phyloP scores from a whole-genome alignment of 225 moss, liverwort and hornwort species.

The Bryoerythrophyllum caledonicum region DNA sequence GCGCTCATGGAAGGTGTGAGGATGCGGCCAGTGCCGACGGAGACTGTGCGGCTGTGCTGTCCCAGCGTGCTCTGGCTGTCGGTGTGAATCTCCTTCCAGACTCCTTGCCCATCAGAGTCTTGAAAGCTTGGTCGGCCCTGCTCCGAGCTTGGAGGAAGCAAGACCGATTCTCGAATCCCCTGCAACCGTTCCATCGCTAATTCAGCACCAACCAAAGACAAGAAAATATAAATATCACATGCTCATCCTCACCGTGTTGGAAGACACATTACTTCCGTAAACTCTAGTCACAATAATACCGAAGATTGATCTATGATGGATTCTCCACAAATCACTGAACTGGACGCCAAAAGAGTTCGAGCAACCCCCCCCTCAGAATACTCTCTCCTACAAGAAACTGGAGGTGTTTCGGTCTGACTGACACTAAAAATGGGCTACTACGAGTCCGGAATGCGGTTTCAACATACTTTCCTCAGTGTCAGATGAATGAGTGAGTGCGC shows the following conservation, averaged over 20 bases:
- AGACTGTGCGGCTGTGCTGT: constrained; percentile 15
- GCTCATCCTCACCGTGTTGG: constrained; percentile 7
- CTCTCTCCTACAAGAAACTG: not conserved
- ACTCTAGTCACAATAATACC: not conserved
- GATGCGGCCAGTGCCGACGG: constrained; percentile 21
- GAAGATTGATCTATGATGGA: not conserved
- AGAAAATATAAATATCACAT: not conserved
- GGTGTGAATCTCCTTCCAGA: constrained; percentile 59
- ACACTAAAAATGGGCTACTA: not conserved
- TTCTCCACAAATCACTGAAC: no score
- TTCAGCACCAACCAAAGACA: constrained; percentile 3
- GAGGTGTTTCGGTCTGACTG: constrained; percentile 13
- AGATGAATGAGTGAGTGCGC: not conserved
- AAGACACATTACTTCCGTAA: not conserved
- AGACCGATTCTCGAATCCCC: constrained; percentile 26
- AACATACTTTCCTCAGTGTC: not conserved
- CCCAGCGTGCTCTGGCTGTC: constrained; percentile 36
- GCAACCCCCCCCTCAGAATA: not conserved
- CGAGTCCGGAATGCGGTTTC: not conserved
- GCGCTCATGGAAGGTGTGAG: constrained; percentile 27
- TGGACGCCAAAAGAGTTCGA: no score
- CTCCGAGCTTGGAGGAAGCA: constrained; percentile 15
- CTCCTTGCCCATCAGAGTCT: constrained; percentile 40
- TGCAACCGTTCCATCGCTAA: constrained; percentile 17
- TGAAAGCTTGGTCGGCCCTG: constrained; percentile 37